These are phyloP conservation scores for Trametes meyenii DNA, from an alignment of 768 basidiomycete genomes.

Conservation along the genomic window DNA sequence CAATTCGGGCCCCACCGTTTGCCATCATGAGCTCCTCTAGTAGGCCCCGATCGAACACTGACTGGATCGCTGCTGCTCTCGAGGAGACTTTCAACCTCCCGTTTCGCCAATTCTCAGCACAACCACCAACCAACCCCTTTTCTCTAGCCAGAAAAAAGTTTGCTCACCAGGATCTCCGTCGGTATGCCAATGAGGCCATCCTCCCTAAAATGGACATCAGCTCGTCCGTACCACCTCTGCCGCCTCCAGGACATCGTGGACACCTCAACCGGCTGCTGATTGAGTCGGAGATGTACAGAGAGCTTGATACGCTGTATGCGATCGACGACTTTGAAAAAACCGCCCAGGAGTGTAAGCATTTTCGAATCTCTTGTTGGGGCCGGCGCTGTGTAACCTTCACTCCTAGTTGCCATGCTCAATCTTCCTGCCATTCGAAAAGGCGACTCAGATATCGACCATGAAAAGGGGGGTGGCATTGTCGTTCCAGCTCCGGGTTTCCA, in stretches of 20 bases:
- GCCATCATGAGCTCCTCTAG: no score
- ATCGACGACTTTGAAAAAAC: conserved; percentile 38
- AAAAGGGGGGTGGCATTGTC: conserved; percentile 18
- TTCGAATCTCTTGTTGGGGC: background rate
- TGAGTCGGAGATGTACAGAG: conserved; percentile 51
- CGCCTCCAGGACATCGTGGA: conserved; percentile 40
- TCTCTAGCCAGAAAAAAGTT: background rate
- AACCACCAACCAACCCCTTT: background rate
- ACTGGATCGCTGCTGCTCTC: background rate
- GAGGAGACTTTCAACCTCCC: background rate
- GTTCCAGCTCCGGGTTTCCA: conserved; percentile 34
- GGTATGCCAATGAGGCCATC: conserved; percentile 5
- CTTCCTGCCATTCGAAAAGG: conserved; percentile 39
- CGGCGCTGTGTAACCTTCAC: background rate
- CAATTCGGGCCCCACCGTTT: background rate
- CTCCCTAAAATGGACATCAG: conserved; percentile 28
- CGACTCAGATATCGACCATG: conserved; percentile 40
- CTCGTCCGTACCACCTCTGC: conserved; percentile 13
- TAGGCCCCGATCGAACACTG: no score
- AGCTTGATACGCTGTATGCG: conserved; percentile 50
- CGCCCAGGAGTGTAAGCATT: conserved; percentile 43
- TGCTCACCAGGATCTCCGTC: conserved; percentile 10
- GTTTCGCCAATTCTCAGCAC: background rate
- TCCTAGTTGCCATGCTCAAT: conserved; percentile 43
- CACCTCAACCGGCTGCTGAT: conserved; percentile 45